These are phyloP conservation scores for Mycosphaerella arachidis DNA, from an alignment of 2,329 filamentous ascomycete species.

Conservation along the genomic window DNA sequence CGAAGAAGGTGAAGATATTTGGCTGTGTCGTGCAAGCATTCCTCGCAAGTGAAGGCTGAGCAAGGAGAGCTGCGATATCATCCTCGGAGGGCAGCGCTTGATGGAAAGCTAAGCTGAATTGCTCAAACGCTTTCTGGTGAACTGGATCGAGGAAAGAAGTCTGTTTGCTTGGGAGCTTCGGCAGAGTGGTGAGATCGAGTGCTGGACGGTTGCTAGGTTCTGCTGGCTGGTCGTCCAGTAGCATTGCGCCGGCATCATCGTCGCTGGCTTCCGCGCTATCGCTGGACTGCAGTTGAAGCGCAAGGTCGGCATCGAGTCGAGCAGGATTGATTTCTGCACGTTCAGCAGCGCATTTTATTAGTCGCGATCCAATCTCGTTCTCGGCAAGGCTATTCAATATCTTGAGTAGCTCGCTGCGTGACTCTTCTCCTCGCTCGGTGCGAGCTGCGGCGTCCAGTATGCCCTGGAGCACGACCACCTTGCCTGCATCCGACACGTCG, in stretches of 20 bases:
- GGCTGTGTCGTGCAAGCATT: conserved; percentile 12
- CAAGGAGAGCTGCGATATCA: conserved; percentile 13
- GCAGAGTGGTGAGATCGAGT: conserved; percentile 10
- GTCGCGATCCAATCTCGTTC: conserved; percentile 1
- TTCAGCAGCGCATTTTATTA: conserved; percentile 9
- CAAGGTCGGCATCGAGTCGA: conserved; percentile 12
- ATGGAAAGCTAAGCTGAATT: conserved; percentile 13
- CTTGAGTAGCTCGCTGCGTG: conserved; percentile 7
- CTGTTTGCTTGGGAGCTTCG: conserved; percentile 13
- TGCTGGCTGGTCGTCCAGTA: conserved; percentile 4
- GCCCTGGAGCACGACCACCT: conserved; percentile 10
- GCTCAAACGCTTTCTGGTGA: conserved; percentile 10
- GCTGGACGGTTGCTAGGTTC: not conserved
- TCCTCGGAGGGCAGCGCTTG: conserved; percentile 13
- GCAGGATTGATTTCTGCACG: conserved; percentile 5
- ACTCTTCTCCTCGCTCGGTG: not conserved
- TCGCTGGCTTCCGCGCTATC: not conserved
- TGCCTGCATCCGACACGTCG: conserved; percentile 6
- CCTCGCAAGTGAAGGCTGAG: conserved; percentile 13
- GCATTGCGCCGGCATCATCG: conserved; percentile 9
- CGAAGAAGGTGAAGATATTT: conserved; percentile 18
- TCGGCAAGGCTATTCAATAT: conserved; percentile 5
- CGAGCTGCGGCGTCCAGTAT: conserved; percentile 7
- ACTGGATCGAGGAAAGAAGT: conserved; percentile 16
- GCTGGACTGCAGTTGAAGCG: conserved; percentile 10